Conservation (phyloP, 768 basidiomycete species). For the Steccherinum ochraceum region DNA sequence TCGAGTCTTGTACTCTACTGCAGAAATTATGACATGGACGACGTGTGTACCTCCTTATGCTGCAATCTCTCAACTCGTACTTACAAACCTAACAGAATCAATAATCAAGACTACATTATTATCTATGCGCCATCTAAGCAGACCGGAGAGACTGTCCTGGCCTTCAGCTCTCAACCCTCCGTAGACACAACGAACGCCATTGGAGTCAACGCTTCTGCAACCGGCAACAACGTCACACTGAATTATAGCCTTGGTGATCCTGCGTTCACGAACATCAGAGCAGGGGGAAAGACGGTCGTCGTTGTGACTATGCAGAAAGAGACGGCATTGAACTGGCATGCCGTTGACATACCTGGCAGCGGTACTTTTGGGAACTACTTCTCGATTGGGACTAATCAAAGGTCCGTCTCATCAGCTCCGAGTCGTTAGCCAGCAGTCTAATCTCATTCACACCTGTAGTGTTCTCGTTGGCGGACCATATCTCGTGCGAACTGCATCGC, state of each 20-base stretch:
- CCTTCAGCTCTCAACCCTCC: slow-evolving; percentile 25
- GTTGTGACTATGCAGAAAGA: slow-evolving; percentile 35
- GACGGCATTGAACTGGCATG: slow-evolving; percentile 45
- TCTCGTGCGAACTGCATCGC: slow-evolving; percentile 6
- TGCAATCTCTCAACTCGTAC: background rate
- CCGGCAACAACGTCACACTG: slow-evolving; percentile 33
- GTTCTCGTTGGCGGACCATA: slow-evolving; percentile 12
- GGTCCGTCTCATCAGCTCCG: slow-evolving; percentile 21
- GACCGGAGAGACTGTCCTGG: slow-evolving; percentile 38
- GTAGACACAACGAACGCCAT: slow-evolving; percentile 25
- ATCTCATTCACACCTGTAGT: too few species aligned
- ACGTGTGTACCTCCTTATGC: slow-evolving; percentile 29
- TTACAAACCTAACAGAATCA: slow-evolving; percentile 26
- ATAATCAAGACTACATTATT: slow-evolving; percentile 34
- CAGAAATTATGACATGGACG: slow-evolving; percentile 50
- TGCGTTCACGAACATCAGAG: slow-evolving; percentile 29
- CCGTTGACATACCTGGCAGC: slow-evolving; percentile 34
- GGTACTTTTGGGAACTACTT: slow-evolving; percentile 36
- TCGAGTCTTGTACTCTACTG: slow-evolving; percentile 38
- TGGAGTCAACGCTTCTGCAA: slow-evolving; percentile 26
- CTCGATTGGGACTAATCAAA: slow-evolving; percentile 38
- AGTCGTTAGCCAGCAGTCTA: too few species aligned
- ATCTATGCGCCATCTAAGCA: slow-evolving; percentile 37
- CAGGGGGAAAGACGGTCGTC: slow-evolving; percentile 22
- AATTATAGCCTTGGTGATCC: slow-evolving; percentile 30